These are phyloP conservation scores for Limtongozyma cylindracea DNA, from an alignment of 805 yeast genomes.

Conservation along the genomic window DNA sequence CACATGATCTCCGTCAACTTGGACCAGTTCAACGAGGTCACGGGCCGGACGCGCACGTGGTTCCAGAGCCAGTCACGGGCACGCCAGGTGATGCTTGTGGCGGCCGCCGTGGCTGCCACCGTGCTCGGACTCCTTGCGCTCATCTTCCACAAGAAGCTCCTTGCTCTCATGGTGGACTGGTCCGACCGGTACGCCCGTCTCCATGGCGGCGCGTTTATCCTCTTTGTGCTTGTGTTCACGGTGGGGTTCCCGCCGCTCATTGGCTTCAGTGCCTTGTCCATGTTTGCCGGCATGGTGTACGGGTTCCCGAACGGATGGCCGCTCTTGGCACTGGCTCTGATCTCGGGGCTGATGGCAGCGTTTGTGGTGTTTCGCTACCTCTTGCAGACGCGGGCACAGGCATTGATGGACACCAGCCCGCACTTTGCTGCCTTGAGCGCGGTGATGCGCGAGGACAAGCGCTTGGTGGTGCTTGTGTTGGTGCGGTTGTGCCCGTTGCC, in stretches of 20 bases:
- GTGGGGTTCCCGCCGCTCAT: conserved; percentile 82
- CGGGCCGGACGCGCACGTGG: too few species aligned
- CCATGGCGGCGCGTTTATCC: conserved; percentile 14
- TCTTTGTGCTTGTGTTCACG: conserved; percentile 26
- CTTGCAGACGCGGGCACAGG: conserved; percentile 28
- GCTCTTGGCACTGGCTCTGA: conserved; percentile 39
- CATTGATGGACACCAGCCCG: conserved; percentile 32
- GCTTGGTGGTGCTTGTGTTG: conserved; percentile 37
- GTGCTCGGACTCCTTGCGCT: conserved; percentile 4
- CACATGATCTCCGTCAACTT: too few species aligned
- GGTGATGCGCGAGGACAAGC: conserved; percentile 43
- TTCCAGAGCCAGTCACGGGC: conserved; percentile 3
- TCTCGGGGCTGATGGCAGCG: conserved; percentile 51
- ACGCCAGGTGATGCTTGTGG: conserved; percentile 2
- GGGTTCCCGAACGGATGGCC: conserved; percentile 72
- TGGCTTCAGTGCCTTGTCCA: conserved; percentile 51
- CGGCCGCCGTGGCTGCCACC: conserved; percentile 4
- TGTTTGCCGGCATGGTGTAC: conserved; percentile 56
- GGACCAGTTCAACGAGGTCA: too few species aligned
- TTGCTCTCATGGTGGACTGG: conserved; percentile 11
- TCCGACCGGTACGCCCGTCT: conserved; percentile 19
- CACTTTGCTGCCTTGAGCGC: conserved; percentile 52
- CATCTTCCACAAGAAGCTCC: conserved; percentile 11
- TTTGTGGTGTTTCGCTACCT: conserved; percentile 41
- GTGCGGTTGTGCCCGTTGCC: conserved; percentile 82